Evolutionary conservation across 352 stramenopile species (phyloP), one percentile per base, ranked within the genome.

Genomic region (Phytophthora ohioensis): DNA sequence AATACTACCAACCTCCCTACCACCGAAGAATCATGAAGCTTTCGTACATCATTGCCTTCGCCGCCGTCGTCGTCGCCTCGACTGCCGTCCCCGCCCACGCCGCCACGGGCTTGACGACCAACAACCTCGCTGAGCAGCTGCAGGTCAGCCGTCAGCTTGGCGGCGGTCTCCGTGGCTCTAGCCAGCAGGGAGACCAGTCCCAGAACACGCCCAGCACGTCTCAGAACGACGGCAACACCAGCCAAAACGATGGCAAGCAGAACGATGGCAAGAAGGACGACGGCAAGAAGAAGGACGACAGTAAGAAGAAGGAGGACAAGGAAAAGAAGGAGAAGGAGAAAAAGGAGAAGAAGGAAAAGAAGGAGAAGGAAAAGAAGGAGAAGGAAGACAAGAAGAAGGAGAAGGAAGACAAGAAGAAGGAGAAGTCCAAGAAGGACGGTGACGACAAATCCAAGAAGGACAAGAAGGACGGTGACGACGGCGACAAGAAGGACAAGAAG

Each of bases 1-100:
- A 48, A 51, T 49, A 42, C n/a, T 41, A 49, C 54, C 12, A 49
- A 51, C 17, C 17, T 21, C 17, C 17, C 17, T 17, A 32, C 39
- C 9, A 53, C 31, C 36, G 7, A 58, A 47, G n/a, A 32, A 59
- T 30, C 46, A 66, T 66, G 58, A 66, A 66, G 58, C 46, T 66
- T 58, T 59, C 36, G 10, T 52, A 66, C 58, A 57, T 66, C 47
- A 58, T 66, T n/a, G 47, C 58, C 7, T 52, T 66, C 36, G 36
- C 46, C 27, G 58, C 58, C 36, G 58, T 66, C 9, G 58, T 66
- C 15, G 48, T 66, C 47, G 58, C 58, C 47, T 57, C 47, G 47
- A 66, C 46, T 48, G 58, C 58, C 11, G 12, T 45, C 27, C 58
- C 58, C 58, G 15, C 47, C 30, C 58, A 45, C 30, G 58, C 58